Base-by-base conservation (phyloP, 179 eudicot genomes). In the Drosera spatulata region DNA sequence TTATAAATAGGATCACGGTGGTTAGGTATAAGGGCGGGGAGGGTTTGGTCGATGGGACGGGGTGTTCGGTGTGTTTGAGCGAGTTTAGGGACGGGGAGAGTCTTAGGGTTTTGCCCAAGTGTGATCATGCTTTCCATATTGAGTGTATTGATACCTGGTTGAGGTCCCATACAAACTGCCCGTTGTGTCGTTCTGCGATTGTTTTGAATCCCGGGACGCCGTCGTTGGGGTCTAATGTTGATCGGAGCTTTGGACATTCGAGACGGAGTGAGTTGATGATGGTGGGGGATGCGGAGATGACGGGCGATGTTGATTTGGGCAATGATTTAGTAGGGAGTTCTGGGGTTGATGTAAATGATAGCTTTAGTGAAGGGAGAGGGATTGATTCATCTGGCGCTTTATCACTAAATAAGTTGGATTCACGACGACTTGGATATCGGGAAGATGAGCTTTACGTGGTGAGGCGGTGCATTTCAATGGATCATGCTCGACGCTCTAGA, bases 141-240 rank as follows among this genome's bases (percentile, higher is more conserved):
- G 70, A 55, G 57, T 75, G 79, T 14, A 75, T 75, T 40, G 79
- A 75, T 46, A 67, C 73, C 0, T 75, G 79, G 79, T 56, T 75
- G 39, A 53, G 75, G 49, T 67, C 75, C 39, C 79, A 75, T 14
- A 71, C 70, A 5, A 75, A 57, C 14, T 75, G 79, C 58, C 79
- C 79, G 0, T 10, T 75, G 4, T 75, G 79, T 22, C 72, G 79
- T 60, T 70, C 72, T 15, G 62, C 42, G 15, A 61, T 75, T 1
- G 70, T 75, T 4, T 53, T 51, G 5, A 61, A 57, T 15, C 50
- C 72, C 39, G 63, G 53, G 9, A 61, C 70, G 56, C 57, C 56
- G 38, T 52, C 61, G 4, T 39, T 61, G 65, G 67, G 56, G 11
- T 51, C 66, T 10, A 69, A 57, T 38, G 72, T 22, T 22, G 33